Base-by-base conservation (phyloP, 2,329 filamentous ascomycete genomes). In the Fusarium gaditjirri region DNA sequence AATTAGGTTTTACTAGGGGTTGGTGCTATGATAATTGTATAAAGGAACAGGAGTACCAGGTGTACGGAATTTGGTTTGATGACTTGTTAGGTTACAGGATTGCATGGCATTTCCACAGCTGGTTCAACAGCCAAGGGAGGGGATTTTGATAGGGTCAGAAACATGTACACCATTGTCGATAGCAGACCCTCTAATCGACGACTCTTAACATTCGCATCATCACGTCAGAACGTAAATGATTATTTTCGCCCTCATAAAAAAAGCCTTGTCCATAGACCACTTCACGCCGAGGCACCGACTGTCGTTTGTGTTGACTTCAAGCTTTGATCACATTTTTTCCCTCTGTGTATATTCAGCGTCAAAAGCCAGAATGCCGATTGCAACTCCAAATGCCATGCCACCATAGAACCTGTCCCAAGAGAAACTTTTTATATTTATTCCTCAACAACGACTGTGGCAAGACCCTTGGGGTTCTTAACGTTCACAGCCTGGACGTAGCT, bases 401-500 rank as follows among this genome's bases (percentile, higher is more conserved):
- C 81, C 81, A 76, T 78, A 82, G 76, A 83, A 81, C 80, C 81
- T 81, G 81, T 81, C 80, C 81, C 79, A 79, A 79, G 74, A 79
- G 78, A 81, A 77, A 78, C 61, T 77, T 77, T 79, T 81, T 78
- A 29, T 65, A 79, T 82, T 87, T 91, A 89, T 83, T 92, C 90
- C 86, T 92, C 90, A 75, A 99, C 95, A 81, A 97, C 89, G 80
- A 93, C 91, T 79, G 96, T 99, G 83, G 93, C 91, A 80, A 99
- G 92, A 86, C 96, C 95, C 94, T 98, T 98, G 86, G 94, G 91
- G 88, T 97, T 93, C 94, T 98, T 97, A 84, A 98, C 95, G 87
- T 98, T 98, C 85, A 99, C 96, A 80, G 96, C 96, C 92, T 99
- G 95, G 80, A 99, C 96, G 88, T 97, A 98, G 86, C 93, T 96